Conservation (phyloP, 2,329 filamentous ascomycete species). For the Colletotrichum horii region DNA sequence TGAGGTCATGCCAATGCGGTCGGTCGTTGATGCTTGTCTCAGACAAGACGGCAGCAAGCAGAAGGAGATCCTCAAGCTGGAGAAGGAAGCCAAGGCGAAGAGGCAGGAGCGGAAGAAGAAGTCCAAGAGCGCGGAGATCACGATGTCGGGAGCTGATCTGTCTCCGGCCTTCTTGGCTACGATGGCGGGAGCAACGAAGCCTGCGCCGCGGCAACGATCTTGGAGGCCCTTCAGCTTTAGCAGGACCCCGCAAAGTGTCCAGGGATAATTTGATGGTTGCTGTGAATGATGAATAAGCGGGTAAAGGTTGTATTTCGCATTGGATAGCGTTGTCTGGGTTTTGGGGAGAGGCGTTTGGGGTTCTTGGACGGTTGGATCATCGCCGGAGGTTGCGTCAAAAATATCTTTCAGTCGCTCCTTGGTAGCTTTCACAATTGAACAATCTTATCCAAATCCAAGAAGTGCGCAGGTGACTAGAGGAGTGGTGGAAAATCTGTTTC, state of each 20-base stretch:
- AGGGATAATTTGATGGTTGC: rapidly evolving
- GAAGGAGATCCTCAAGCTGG: background rate
- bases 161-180: background rate
- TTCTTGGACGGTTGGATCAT: background rate
- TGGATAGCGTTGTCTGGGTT: background rate
- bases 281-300: background rate
- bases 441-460: background rate
- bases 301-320: background rate
- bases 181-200: background rate
- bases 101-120: background rate
- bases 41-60: background rate
- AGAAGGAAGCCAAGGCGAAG: background rate
- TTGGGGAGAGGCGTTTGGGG: background rate
- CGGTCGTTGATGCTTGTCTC: background rate
- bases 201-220: background rate
- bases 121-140: background rate
- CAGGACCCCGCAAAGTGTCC: background rate
- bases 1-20: background rate
- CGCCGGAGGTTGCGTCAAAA: background rate
- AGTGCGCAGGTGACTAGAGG: background rate
- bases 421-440: background rate
- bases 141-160: background rate
- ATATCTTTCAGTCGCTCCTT: background rate
- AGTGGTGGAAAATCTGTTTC: background rate
- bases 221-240: background rate